Percentiles rank a stretch among this genome's conserved stretches.
Evolutionary conservation across 1,284 basidiomycete genomes (phyloP).

Genomic region (Trichosporon sp.): DNA sequence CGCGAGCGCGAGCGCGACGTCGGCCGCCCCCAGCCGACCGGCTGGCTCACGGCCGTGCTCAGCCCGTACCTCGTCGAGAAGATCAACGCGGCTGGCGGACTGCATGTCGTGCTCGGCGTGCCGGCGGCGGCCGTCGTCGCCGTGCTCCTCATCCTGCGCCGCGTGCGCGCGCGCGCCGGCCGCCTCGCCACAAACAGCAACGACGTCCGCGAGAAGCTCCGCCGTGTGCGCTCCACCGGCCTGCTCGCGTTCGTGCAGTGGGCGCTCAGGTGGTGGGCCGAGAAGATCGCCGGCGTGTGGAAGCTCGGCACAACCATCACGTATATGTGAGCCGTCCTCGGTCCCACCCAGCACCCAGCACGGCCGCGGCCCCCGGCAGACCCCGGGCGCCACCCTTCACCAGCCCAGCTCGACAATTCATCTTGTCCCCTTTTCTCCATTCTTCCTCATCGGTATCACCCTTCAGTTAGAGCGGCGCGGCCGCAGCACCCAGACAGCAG

Average conservation of each 20-base stretch:
- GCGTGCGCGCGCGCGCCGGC: conserved; percentile 7
- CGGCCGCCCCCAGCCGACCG: background rate
- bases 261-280: conserved; percentile 40
- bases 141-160: conserved; percentile 12
- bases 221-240: conserved; percentile 14
- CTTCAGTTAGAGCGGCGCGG: background rate
- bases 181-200: background rate
- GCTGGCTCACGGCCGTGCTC: background rate
- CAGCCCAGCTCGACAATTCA: background rate
- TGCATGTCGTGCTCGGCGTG: background rate
- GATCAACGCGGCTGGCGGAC: background rate
- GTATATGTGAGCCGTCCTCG: conserved; percentile 40
- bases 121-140: conserved; percentile 6
- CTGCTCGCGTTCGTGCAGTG: conserved; percentile 26
- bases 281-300: conserved; percentile 42
- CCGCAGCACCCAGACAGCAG: background rate
- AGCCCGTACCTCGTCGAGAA: background rate
- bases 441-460: too few relatives aligned
- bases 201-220: conserved; percentile 17
- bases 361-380: too few relatives aligned
- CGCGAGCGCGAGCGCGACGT: background rate
- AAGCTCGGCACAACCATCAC: conserved; percentile 46
- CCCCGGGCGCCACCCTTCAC: too few relatives aligned
- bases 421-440: background rate
- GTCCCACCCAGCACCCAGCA: background rate